Base-by-base conservation (phyloP, 306 rosid species). In the Canavalia gladiata region DNA sequence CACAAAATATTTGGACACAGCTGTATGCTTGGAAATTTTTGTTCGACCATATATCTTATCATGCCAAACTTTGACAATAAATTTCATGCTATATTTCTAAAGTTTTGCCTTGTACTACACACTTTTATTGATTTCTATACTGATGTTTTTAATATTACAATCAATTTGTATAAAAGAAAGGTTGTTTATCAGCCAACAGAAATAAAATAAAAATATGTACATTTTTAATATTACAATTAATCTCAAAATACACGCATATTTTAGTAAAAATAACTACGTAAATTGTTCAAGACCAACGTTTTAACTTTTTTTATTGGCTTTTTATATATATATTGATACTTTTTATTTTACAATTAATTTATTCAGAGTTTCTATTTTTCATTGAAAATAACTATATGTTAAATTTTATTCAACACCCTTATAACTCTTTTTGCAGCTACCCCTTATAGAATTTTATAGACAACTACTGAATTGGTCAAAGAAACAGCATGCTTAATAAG, bases 391-490 rank as follows among this genome's bases (percentile, higher is more conserved):
- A 67, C 54, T 67, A 3, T 39, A n/a, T 66, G 25, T 18, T 7
- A 42, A 34, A 5, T 5, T 41, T 41, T 43, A 7, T 43, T 45
- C 29, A 29, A 69, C 45, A 69, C 13, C 0, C 39, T 42, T 34
- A 7, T 11, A 52, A 65, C 12, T 75, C 46, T 68, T 42, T 7
- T 11, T 41, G 55, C 10, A 5, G 47, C 76, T 12, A n/a, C 54
- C 31, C 39, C 65, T 29, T 42, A 52, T 57, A 72, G 42, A 2
- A 66, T 33, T 33, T 10, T 52, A 13, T 25, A 75, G 75, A 62
- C 64, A 7, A 12, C 64, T 37, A 31, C 62, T 8, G 49, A 18
- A 6, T 73, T 49, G 77, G 67, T 84, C 75, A 67, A 57, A 84
- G 10, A n/a, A 49, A 18, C 25, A 18, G 25, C 25, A 18, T 18